Conservation (phyloP, 1,139 yeast genomes). For the Kluyveromyces sp. region DNA sequence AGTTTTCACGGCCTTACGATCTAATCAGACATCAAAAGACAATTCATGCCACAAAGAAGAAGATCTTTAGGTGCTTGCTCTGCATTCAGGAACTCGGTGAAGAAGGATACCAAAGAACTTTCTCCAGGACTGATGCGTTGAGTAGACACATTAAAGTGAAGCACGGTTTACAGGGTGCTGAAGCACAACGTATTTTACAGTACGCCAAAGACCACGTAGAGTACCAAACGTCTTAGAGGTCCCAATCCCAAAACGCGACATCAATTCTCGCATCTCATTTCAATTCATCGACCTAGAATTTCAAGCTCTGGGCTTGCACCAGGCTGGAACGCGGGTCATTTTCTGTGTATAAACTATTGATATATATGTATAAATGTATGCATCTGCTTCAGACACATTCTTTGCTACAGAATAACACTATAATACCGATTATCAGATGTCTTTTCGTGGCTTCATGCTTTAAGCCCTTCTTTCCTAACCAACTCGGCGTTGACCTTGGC, state of each 20-base stretch:
- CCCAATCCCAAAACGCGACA: neutral
- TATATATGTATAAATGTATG: constrained; percentile 3
- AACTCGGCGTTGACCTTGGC: constrained; percentile 59
- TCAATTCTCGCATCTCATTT: neutral
- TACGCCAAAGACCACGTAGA: constrained; percentile 74
- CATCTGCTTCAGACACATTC: neutral
- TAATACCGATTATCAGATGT: neutral
- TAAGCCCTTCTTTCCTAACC: constrained; percentile 55
- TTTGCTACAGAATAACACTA: neutral
- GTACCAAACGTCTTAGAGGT: constrained; percentile 28
- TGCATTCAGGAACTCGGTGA: constrained; percentile 54
- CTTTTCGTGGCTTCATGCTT: constrained; percentile 9
- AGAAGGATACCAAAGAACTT: constrained; percentile 53
- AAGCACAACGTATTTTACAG: constrained; percentile 63
- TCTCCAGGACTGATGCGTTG: constrained; percentile 89
- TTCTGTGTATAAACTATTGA: constrained; percentile 1
- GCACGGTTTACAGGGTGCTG: constrained; percentile 65
- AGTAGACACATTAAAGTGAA: constrained; percentile 89
- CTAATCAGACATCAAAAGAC: constrained; percentile 93
- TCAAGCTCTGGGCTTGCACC: neutral
- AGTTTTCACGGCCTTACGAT: constrained; percentile 91
- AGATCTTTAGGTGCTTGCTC: constrained; percentile 76
- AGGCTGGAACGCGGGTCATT: neutral
- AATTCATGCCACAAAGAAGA: constrained; percentile 83
- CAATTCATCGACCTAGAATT: neutral